Conservation (phyloP, 2,329 filamentous ascomycete genomes). For the Byssochlamys sp. region DNA sequence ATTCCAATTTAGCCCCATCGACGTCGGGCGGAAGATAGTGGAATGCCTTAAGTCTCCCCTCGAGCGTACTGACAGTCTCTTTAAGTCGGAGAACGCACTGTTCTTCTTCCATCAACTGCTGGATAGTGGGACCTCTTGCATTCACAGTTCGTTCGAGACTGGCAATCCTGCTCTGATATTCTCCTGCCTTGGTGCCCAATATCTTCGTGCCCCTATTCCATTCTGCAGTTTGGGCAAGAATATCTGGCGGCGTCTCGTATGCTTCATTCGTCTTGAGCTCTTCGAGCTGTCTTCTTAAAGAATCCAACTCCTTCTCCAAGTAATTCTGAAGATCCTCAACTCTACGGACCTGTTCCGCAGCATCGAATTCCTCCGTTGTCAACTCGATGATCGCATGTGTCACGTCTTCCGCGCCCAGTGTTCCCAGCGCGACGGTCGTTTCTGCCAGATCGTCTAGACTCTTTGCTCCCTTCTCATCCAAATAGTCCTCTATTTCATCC, state of each 20-base stretch:
- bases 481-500: constrained; percentile 43
- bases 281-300: constrained; percentile 20
- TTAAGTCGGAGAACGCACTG: constrained; percentile 50
- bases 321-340: constrained; percentile 49
- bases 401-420: constrained; percentile 42
- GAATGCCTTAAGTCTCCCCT: constrained; percentile 57
- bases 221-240: constrained; percentile 64
- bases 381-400: constrained; percentile 47
- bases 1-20: constrained; percentile 57
- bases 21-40: constrained; percentile 63
- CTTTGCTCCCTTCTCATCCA: constrained; percentile 44
- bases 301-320: constrained; percentile 43
- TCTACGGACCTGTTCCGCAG: constrained; percentile 47
- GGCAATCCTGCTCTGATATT: constrained; percentile 51
- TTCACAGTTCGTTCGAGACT: constrained; percentile 26
- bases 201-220: constrained; percentile 61
- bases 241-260: constrained; percentile 48
- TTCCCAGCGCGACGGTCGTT: constrained; percentile 43
- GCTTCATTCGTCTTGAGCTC: constrained; percentile 22
- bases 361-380: constrained; percentile 44
- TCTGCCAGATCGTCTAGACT: constrained; percentile 51
- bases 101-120: constrained; percentile 52
- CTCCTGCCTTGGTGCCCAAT: constrained; percentile 56
- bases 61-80: constrained; percentile 54
- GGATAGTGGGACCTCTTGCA: constrained; percentile 23